phyloP scores from a whole-genome alignment of 331 rosid genomes.

The Dryas integrifolia region DNA sequence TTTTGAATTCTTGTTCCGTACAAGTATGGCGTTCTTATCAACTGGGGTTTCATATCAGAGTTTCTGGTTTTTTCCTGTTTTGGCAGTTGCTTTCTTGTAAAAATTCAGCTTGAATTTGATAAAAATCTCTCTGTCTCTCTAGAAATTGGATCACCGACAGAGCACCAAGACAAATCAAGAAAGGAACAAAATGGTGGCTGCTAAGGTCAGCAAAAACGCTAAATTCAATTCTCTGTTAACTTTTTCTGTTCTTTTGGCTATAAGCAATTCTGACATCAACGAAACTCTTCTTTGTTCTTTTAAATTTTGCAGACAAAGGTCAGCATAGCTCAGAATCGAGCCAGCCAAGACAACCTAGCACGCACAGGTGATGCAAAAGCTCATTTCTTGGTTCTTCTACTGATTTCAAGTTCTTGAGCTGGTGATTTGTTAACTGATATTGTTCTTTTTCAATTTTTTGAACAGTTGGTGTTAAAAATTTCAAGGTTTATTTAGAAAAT shows the following conservation, averaged over 20 bases:
- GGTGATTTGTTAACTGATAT: neutral
- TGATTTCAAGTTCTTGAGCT: neutral
- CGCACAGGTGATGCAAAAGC: neutral
- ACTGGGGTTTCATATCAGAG: neutral
- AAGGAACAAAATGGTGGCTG: constrained; percentile 18
- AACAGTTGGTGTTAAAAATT: constrained; percentile 39
- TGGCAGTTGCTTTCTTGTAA: neutral
- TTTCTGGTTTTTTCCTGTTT: neutral
- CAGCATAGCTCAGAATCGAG: neutral
- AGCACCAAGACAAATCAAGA: neutral
- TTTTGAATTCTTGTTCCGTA: neutral
- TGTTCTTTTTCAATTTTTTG: neutral
- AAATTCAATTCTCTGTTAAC: neutral
- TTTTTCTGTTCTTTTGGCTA: neutral
- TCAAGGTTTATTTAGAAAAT: constrained; percentile 54
- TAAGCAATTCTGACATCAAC: neutral
- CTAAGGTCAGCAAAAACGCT: constrained; percentile 7
- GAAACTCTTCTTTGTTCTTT: neutral
- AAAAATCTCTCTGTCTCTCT: neutral
- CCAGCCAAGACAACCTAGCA: constrained; percentile 5
- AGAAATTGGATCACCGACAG: constrained; percentile 14
- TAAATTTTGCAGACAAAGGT: constrained; percentile 7
- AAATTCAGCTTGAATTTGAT: neutral
- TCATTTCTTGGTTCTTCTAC: neutral
- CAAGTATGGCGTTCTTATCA: neutral